Evolutionary conservation across 106 monocot genomes (phyloP), one percentile per base, ranked within the genome.

Genomic region (Allium cepa): DNA sequence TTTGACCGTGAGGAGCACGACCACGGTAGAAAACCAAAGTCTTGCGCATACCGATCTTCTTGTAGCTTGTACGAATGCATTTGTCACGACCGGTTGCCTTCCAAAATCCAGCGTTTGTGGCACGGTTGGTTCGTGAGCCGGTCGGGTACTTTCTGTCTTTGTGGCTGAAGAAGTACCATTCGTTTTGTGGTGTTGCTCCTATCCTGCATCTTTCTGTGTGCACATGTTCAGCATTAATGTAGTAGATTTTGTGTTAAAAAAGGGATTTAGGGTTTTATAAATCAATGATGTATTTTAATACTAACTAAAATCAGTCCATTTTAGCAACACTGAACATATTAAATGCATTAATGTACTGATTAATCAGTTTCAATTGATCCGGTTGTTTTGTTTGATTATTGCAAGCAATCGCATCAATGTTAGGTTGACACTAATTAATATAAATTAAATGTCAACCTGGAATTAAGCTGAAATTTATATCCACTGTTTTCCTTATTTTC

Each of bases 11-110:
- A 15, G 92, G 92, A 0, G 92, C 92, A 63, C 92, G 80, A 7
- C 92, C 92, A 9, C 78, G 83, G 72, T 92, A 92, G 76, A 92
- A 92, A 46, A 92, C 92, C 15, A 92, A 83, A 22, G 92, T 92
- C 66, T 92, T 92, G 28, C 92, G 77, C 92, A 88, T 88, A 11
- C 88, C 92, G 4, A 92, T 92, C 73, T 83, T 92, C 70, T 70
- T 80, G 9, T 83, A 80, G 71, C 75, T 78, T 70, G 75, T 64
- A 4, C 49, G 80, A 58, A 67, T 83, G 79, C 67, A 85, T 53
- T 90, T 90, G 70, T 90, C 89, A 26, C 89, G 79, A 53, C 89
- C 89, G 0, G 89, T 90, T 7, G 89, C 89, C 64, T 90, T 90
- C 89, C 89, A 90, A 55, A 90, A 90, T 10, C 89, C 89, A 12